phyloP scores from a whole-genome alignment of 179 eudicot species.

The Beta corolliflora region DNA sequence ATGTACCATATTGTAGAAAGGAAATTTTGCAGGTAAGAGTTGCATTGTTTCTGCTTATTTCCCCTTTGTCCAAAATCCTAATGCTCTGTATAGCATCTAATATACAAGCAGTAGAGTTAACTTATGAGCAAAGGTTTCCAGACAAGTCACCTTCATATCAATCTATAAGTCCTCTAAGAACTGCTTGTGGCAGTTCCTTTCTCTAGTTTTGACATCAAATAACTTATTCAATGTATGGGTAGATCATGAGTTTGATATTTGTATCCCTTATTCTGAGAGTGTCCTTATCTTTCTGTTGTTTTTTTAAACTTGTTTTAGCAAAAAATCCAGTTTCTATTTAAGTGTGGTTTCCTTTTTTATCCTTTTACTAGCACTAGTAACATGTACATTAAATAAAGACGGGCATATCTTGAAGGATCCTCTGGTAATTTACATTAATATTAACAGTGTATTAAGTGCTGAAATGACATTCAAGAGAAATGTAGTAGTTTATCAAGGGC shows the following conservation, averaged over 20 bases:
- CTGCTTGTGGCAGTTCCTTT: background rate
- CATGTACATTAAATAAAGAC: background rate
- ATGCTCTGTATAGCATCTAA: background rate
- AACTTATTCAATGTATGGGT: background rate
- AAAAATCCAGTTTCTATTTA: too few relatives aligned
- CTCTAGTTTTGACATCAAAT: background rate
- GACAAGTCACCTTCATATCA: background rate
- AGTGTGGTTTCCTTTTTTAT: too few relatives aligned
- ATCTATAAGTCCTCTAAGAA: background rate
- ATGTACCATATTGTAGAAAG: slow-evolving; percentile 95
- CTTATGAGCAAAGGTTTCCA: background rate
- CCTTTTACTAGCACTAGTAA: background rate
- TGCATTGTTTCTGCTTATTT: background rate
- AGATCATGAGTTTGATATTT: background rate
- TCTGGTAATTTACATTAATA: background rate
- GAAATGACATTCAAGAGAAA: too few relatives aligned
- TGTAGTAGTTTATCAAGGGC: too few relatives aligned
- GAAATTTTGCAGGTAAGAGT: slow-evolving; percentile 82
- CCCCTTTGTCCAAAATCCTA: background rate
- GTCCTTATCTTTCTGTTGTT: too few relatives aligned
- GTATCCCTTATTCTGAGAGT: too few relatives aligned
- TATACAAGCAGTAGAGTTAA: background rate
- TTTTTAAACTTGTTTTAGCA: too few relatives aligned
- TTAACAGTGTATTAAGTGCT: too few relatives aligned
- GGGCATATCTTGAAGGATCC: background rate